Evolutionary conservation across 768 basidiomycete genomes (phyloP), one percentile per base, ranked within the genome.

Genomic region (Psilocybe tampanensis): DNA sequence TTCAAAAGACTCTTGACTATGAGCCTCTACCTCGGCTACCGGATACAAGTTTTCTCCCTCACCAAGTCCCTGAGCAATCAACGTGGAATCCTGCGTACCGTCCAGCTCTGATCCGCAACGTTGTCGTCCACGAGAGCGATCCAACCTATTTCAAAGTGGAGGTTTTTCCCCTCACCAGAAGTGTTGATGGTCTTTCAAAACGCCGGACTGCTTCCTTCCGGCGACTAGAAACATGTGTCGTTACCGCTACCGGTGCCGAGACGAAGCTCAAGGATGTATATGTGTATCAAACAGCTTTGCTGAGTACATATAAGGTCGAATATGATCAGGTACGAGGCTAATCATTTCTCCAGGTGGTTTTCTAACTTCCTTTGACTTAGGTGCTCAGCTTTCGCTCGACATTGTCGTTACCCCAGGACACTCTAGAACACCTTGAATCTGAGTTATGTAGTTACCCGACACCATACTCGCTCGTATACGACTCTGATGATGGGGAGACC

Each of bases 391-490:
- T 42, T 17, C 15, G 19, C 5, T 3, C 44, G 18, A 19, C 17
- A 12, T 12, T 54, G 9, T 54, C 53, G 2, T 12, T 54, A 8
- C 53, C 53, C 3, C 32, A 54, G 12, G 29, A 33, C 9, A 9
- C 22, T 12, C 33, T 54, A 6, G 29, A 21, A 8, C 11, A 23
- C 13, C 32, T 54, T 15, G 53, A 54, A 47, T 34, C 44, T 22
- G 32, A 45, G 6, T 13, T 54, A 18, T 29, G 29, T 18, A 19
- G 11, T 22, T 29, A 45, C 15, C 53, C 53, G 18, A 47, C 44
- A 8, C 53, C 53, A 8, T 54, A 54, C 44, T 54, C 53, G 8
- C 53, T 54, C 2, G 44, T 54, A 15, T 54, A 54, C 21, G 53
- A 54, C 32, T 54, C 53, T 18, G 53, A 54, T 33, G 53, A 54